phyloP scores from a whole-genome alignment of 805 yeast genomes.

The Zygoascus flipseniorum region DNA sequence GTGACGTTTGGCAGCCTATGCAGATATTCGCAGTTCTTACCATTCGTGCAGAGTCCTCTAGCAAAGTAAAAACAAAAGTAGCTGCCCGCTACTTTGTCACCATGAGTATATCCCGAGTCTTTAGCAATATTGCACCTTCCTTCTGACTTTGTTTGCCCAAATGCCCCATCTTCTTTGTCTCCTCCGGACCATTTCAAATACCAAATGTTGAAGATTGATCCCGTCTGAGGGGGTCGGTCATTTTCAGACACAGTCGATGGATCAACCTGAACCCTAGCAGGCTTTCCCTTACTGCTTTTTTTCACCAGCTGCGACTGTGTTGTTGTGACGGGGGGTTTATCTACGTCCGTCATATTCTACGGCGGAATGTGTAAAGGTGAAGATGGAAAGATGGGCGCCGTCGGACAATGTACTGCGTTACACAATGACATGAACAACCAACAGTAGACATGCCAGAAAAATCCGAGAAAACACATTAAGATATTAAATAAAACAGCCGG shows the following conservation, averaged over 20 bases:
- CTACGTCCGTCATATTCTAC: neutral
- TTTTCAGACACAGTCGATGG: slow-evolving; percentile 48
- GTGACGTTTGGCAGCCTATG: slow-evolving; percentile 63
- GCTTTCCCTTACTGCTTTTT: neutral
- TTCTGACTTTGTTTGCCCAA: slow-evolving; percentile 40
- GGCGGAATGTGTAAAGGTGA: neutral
- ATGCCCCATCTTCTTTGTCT: slow-evolving; percentile 34
- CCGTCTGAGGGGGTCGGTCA: slow-evolving; percentile 69
- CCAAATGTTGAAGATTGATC: slow-evolving; percentile 81
- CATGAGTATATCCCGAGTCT: slow-evolving; percentile 73
- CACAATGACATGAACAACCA: no score
- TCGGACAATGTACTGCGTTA: no score
- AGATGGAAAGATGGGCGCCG: neutral
- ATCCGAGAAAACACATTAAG: no score
- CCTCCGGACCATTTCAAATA: slow-evolving; percentile 84
- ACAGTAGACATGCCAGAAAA: no score
- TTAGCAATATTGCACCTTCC: slow-evolving; percentile 48
- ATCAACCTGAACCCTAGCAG: slow-evolving; percentile 67
- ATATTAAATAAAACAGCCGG: no score
- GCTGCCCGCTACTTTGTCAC: slow-evolving; percentile 40
- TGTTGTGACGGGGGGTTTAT: neutral
- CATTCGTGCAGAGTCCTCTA: slow-evolving; percentile 77
- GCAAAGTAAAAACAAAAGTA: slow-evolving; percentile 80
- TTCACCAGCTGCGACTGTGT: neutral
- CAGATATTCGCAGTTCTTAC: slow-evolving; percentile 63